Percentiles rank a stretch among this genome's conserved stretches.
phyloP scores from a whole-genome alignment of 106 monocot species.

The Acanthochlamys bracteata region DNA sequence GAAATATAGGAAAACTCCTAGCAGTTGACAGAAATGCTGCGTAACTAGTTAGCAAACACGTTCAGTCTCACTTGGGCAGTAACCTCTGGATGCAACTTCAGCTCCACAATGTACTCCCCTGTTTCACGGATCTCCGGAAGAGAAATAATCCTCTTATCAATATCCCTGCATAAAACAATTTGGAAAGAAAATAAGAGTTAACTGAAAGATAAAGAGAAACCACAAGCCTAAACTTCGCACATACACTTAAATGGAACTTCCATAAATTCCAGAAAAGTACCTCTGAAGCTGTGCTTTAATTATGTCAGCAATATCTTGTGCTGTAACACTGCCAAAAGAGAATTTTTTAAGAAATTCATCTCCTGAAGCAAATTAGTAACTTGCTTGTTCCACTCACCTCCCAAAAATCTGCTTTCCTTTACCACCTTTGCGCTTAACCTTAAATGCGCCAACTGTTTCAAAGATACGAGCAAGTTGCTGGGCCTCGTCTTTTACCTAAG shows the following conservation, averaged over 20 bases:
- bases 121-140: constrained; percentile 91
- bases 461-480: constrained; percentile 75
- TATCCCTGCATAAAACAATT: constrained; percentile 34
- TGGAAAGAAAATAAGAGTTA: background rate
- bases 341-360: background rate
- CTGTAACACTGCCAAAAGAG: constrained; percentile 53
- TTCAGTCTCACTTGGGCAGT: constrained; percentile 65
- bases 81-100: constrained; percentile 93
- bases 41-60: constrained; percentile 55
- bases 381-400: constrained; percentile 35
- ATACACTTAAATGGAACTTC: too few relatives aligned
- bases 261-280: constrained; percentile 18
- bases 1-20: background rate
- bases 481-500: constrained; percentile 93
- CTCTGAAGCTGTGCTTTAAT: constrained; percentile 90
- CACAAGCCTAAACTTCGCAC: too few relatives aligned
- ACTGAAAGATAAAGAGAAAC: background rate
- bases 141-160: constrained; percentile 63
- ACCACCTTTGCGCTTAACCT: constrained; percentile 79
- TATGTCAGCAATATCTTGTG: constrained; percentile 88
- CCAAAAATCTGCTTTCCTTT: constrained; percentile 92
- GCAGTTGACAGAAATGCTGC: background rate
- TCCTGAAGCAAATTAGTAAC: background rate
- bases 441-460: constrained; percentile 81
- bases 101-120: constrained; percentile 82